phyloP scores from a whole-genome alignment of 108 stramenopile species.

The Parietichytrium sp. region DNA sequence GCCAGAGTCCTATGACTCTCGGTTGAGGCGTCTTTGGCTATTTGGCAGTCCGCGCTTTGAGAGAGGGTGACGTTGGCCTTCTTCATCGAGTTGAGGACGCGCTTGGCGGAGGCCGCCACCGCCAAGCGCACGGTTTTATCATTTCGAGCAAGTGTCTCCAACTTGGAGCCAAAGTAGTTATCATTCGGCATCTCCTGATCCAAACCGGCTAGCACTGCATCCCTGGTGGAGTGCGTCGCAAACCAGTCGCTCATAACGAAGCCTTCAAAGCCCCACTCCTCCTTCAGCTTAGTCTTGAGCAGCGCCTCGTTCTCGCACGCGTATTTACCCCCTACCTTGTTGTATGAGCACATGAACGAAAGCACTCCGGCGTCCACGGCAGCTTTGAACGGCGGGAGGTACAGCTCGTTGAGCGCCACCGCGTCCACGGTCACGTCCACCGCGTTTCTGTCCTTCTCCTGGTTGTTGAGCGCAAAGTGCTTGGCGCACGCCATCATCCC shows the following conservation, averaged over 20 bases:
- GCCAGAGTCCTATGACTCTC: constrained; percentile 31
- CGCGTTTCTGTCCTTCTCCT: constrained; percentile 63
- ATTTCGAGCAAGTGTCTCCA: background rate
- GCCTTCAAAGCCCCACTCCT: constrained; percentile 65
- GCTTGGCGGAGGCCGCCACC: background rate
- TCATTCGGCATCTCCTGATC: constrained; percentile 76
- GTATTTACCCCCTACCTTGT: constrained; percentile 54
- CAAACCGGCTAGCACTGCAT: constrained; percentile 58
- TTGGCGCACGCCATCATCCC: constrained; percentile 66
- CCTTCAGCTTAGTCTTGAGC: constrained; percentile 50
- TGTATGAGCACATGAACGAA: constrained; percentile 53
- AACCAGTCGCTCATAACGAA: constrained; percentile 73
- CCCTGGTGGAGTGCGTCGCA: constrained; percentile 57
- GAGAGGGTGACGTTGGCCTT: constrained; percentile 31
- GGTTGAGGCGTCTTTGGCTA: constrained; percentile 38
- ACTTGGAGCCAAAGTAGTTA: constrained; percentile 20
- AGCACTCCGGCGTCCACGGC: constrained; percentile 48
- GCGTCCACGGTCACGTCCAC: constrained; percentile 65
- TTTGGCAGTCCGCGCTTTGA: background rate
- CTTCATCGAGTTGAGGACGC: constrained; percentile 40
- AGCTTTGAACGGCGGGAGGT: constrained; percentile 60
- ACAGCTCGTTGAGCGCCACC: constrained; percentile 68
- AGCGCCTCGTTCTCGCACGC: constrained; percentile 61
- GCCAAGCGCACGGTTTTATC: background rate
- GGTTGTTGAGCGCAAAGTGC: constrained; percentile 70